Conservation (phyloP, 2,329 filamentous ascomycete species). For the Venturia carpophila region DNA sequence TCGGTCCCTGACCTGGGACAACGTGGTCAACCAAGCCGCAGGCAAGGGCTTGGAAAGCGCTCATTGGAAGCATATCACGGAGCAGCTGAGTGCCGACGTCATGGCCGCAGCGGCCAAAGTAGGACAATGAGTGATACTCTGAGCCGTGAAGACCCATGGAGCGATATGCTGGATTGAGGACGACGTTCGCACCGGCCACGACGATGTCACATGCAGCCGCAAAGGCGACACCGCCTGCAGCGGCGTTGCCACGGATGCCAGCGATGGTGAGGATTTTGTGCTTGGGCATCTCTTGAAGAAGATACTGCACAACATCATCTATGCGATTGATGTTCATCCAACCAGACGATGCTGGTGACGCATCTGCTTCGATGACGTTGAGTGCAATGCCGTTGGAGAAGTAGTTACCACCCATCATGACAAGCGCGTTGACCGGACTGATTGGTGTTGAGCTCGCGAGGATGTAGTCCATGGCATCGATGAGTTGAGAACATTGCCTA, state of each 20-base stretch:
- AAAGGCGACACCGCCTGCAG: constrained; percentile 38
- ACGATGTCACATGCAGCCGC: constrained; percentile 32
- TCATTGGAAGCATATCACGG: constrained; percentile 34
- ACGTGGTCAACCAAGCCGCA: constrained; percentile 36
- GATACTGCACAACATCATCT: constrained; percentile 34
- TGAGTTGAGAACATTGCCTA: constrained; percentile 32
- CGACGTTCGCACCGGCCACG: constrained; percentile 33
- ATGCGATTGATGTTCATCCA: constrained; percentile 41
- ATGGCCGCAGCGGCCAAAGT: constrained; percentile 33
- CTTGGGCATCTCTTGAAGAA: constrained; percentile 33
- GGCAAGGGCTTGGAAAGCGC: constrained; percentile 32
- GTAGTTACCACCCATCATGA: constrained; percentile 37
- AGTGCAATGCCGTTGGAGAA: constrained; percentile 40
- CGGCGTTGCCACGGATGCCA: constrained; percentile 36
- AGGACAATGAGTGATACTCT: constrained; percentile 37
- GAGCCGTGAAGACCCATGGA: constrained; percentile 31
- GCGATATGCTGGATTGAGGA: constrained; percentile 38
- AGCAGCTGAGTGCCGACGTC: constrained; percentile 28
- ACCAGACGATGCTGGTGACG: constrained; percentile 34
- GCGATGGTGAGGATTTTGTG: constrained; percentile 33
- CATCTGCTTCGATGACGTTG: constrained; percentile 37
- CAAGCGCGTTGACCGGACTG: constrained; percentile 30
- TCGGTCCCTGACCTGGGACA: constrained; percentile 28
- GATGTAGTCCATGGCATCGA: constrained; percentile 33
- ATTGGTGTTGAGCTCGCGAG: constrained; percentile 25